Conservation (phyloP, 2,329 filamentous ascomycete genomes). For the Colletotrichum tabaci region DNA sequence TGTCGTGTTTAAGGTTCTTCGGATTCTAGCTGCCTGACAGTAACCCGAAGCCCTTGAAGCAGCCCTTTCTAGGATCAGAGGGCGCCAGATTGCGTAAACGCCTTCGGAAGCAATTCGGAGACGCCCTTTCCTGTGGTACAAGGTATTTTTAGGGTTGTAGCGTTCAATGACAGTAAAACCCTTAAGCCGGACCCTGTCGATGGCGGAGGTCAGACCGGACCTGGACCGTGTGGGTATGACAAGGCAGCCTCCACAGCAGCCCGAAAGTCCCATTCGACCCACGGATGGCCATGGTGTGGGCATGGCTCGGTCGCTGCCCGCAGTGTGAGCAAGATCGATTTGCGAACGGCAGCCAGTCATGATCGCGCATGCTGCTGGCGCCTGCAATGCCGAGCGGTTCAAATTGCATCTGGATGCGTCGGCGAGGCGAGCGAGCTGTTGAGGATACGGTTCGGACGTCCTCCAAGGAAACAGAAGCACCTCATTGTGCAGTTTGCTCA, state of each 20-base stretch:
- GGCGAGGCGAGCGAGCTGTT: constrained; percentile 29
- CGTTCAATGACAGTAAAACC: constrained; percentile 12
- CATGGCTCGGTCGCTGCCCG: not conserved
- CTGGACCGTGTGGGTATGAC: constrained; percentile 34
- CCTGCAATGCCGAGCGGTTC: constrained; percentile 27
- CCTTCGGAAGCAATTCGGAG: constrained; percentile 35
- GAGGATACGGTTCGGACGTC: constrained; percentile 26
- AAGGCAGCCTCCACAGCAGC: constrained; percentile 31
- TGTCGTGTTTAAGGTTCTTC: constrained; percentile 5
- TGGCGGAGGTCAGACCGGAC: constrained; percentile 14
- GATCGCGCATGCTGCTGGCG: constrained; percentile 37
- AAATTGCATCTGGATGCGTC: constrained; percentile 26
- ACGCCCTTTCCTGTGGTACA: constrained; percentile 17
- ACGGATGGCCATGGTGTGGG: constrained; percentile 13
- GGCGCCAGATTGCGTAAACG: constrained; percentile 8
- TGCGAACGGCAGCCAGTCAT: constrained; percentile 21
- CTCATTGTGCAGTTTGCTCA: constrained; percentile 31
- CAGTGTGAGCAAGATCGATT: constrained; percentile 33
- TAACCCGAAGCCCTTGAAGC: constrained; percentile 33
- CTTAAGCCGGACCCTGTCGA: constrained; percentile 15
- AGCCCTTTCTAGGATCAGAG: constrained; percentile 22
- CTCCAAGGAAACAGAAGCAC: constrained; percentile 28
- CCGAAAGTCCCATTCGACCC: constrained; percentile 24
- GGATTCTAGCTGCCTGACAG: constrained; percentile 18
- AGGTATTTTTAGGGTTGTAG: constrained; percentile 39